These are phyloP conservation scores for Hericium erinaceus DNA, from an alignment of 768 basidiomycete genomes.

Conservation along the genomic window DNA sequence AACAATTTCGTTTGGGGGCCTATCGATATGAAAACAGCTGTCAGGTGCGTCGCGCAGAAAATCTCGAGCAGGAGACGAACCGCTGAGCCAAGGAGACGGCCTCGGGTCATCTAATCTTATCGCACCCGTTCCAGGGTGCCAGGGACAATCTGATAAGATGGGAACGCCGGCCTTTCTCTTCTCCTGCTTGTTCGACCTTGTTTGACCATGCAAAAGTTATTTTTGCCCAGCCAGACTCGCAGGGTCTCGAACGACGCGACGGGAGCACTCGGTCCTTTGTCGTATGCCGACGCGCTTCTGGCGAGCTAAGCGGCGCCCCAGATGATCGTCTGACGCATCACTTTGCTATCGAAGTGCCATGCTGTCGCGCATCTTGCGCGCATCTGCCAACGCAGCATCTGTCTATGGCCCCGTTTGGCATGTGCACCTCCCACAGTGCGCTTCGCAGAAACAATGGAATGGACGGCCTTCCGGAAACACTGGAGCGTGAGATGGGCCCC, in stretches of 20 bases:
- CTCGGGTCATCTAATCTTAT: conserved; percentile 5
- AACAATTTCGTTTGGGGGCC: too few relatives aligned
- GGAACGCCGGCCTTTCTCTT: not conserved
- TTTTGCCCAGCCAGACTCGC: not conserved
- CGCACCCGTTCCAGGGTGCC: not conserved
- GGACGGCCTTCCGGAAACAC: not conserved
- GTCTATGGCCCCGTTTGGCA: not conserved
- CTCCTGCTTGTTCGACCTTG: not conserved
- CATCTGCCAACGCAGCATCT: too few relatives aligned
- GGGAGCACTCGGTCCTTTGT: not conserved
- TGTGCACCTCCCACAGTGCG: not conserved
- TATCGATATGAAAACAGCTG: too few relatives aligned
- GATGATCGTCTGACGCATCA: too few relatives aligned
- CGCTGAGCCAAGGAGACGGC: not conserved
- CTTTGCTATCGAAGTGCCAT: too few relatives aligned
- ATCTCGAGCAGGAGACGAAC: not conserved
- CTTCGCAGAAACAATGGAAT: not conserved
- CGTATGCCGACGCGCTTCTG: too few relatives aligned
- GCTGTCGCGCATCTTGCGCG: too few relatives aligned
- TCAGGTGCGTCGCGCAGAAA: not conserved
- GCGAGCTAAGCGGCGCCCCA: too few relatives aligned
- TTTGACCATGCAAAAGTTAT: not conserved
- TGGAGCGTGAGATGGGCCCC: not conserved
- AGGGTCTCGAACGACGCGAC: not conserved
- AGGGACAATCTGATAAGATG: conserved; percentile 13